Evolutionary conservation across 2,329 filamentous ascomycete species (phyloP).

Genomic region (Kalmusia sp.): DNA sequence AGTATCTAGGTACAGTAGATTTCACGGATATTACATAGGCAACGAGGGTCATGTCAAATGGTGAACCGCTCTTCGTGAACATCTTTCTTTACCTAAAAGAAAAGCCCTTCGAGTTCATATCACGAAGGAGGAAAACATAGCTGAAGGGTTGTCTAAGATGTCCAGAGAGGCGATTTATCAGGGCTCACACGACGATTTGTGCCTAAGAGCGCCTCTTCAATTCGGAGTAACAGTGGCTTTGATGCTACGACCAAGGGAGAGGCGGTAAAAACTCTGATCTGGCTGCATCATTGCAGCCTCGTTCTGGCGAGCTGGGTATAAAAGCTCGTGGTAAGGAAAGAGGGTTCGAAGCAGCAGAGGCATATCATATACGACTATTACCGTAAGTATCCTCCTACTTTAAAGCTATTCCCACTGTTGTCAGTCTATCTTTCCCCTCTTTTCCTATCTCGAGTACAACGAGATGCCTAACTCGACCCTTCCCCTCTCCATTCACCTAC

Average conservation of each 20-base stretch:
- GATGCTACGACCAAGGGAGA: constrained; percentile 8
- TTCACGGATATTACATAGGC: neutral
- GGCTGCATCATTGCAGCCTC: constrained; percentile 2
- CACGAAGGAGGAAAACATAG: neutral
- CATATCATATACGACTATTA: too few relatives aligned
- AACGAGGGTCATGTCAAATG: neutral
- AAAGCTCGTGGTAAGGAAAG: neutral
- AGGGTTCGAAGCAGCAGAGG: neutral
- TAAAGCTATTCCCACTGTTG: neutral
- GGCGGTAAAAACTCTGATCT: constrained; percentile 7
- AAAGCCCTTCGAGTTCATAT: neutral
- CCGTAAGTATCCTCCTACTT: too few relatives aligned
- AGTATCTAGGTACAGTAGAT: too few relatives aligned
- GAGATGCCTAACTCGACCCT: neutral
- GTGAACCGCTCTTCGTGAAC: neutral
- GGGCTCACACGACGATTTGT: neutral
- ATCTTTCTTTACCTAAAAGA: neutral
- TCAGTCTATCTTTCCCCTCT: neutral
- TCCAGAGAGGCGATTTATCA: neutral
- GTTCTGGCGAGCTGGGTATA: neutral
- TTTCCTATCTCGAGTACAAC: neutral
- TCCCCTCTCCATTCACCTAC: neutral
- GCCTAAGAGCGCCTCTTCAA: constrained; percentile 9
- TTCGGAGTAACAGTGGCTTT: constrained; percentile 15
- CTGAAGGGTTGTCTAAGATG: neutral